phyloP scores from a whole-genome alignment of 345 rosid genomes.

The Salix brachista region DNA sequence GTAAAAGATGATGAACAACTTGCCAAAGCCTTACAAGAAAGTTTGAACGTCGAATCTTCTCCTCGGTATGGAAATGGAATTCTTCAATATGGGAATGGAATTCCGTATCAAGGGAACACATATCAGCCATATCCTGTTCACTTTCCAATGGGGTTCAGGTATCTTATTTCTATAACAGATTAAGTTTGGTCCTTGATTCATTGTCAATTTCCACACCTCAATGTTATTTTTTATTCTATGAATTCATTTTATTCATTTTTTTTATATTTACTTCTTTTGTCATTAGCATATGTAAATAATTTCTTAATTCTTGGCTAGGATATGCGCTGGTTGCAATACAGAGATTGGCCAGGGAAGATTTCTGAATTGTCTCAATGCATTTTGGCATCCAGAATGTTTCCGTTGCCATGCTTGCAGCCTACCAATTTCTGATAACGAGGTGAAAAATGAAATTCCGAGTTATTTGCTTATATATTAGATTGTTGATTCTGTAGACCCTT shows the following conservation, averaged over 20 bases:
- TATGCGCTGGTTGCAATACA: slow-evolving; percentile 32
- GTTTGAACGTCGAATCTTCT: slow-evolving; percentile 62
- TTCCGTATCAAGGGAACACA: slow-evolving; percentile 25
- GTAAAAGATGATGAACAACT: slow-evolving; percentile 87
- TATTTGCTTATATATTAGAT: not conserved
- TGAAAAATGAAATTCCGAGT: slow-evolving; percentile 1
- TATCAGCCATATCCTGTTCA: slow-evolving; percentile 50
- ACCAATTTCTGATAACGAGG: slow-evolving; percentile 33
- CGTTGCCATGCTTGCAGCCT: slow-evolving; percentile 29
- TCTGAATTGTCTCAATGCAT: slow-evolving; percentile 31
- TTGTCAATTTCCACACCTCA: not conserved
- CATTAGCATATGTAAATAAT: slow-evolving; percentile 1
- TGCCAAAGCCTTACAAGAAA: slow-evolving; percentile 88
- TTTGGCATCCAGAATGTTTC: slow-evolving; percentile 36
- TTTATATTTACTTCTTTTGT: not conserved
- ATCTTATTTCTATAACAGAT: slow-evolving; percentile 11
- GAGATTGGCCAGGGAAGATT: slow-evolving; percentile 37
- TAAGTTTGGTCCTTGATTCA: not conserved
- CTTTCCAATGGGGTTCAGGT: slow-evolving; percentile 76
- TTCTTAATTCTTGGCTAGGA: slow-evolving; percentile 13
- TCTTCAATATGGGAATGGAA: slow-evolving; percentile 16
- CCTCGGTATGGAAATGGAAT: slow-evolving; percentile 40
- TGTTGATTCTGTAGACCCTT: slow-evolving; percentile 6
- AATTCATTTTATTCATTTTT: not conserved
- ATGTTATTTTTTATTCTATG: not conserved